A percentile compares a stretch with the other conserved stretches of the same genome.
Evolutionary conservation across 352 stramenopile species (phyloP).

Genomic region (Globisporangium orthogonon): DNA sequence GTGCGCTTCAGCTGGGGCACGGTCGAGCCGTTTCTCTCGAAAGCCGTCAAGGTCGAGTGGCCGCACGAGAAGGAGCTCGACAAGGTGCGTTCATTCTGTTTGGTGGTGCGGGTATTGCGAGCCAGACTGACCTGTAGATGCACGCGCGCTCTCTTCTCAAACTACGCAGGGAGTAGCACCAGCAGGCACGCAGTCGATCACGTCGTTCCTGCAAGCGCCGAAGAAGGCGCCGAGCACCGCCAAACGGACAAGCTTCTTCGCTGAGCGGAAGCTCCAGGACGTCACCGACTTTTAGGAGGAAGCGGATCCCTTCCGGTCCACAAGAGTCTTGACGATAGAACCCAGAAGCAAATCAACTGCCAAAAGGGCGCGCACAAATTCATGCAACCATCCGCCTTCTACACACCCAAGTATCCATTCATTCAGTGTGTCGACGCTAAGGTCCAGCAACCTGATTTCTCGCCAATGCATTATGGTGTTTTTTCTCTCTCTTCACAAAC

Average conservation of each 20-base stretch:
- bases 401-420: too few relatives aligned
- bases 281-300: slow-evolving; percentile 53
- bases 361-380: too few relatives aligned
- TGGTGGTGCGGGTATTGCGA: too few relatives aligned
- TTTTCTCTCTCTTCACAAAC: not conserved
- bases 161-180: slow-evolving; percentile 41
- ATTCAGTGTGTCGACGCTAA: too few relatives aligned
- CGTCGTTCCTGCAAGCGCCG: slow-evolving; percentile 61
- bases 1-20: slow-evolving; percentile 92
- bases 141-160: not conserved
- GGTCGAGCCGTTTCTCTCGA: slow-evolving; percentile 44
- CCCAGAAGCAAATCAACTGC: not conserved
- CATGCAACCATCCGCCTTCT: too few relatives aligned
- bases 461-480: too few relatives aligned
- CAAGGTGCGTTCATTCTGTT: slow-evolving; percentile 23
- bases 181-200: slow-evolving; percentile 68
- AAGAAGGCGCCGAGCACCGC: slow-evolving; percentile 3
- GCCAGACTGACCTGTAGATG: not conserved
- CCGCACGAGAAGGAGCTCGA: slow-evolving; percentile 61
- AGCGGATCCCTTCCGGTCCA: too few relatives aligned
- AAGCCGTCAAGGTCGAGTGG: slow-evolving; percentile 60
- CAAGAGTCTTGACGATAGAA: not conserved
- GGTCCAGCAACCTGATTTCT: not conserved
- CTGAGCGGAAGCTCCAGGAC: slow-evolving; percentile 44
- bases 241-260: slow-evolving; percentile 45